Evolutionary conservation across 352 stramenopile genomes (phyloP).

Genomic region (Pythium aquatile): DNA sequence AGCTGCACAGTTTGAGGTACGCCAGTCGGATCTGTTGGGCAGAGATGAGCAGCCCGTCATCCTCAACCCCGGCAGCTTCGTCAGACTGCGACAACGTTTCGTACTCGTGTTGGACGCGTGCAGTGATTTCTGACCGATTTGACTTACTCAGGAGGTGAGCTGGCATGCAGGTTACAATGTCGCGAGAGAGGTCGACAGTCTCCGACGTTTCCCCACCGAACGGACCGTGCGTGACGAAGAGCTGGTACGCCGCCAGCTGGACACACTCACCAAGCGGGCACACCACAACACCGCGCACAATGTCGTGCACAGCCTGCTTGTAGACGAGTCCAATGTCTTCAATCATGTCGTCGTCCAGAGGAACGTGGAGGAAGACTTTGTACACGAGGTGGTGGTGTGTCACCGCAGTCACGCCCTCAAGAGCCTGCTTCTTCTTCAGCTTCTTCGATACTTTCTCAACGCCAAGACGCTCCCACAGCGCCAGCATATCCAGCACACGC

Average conservation of each 20-base stretch:
- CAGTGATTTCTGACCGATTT: constrained; percentile 36
- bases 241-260: constrained; percentile 60
- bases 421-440: constrained; percentile 26
- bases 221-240: constrained; percentile 47
- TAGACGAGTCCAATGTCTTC: constrained; percentile 63
- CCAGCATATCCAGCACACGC: constrained; percentile 67
- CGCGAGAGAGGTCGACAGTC: constrained; percentile 19
- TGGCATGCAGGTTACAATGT: constrained; percentile 37
- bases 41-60: not conserved
- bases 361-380: constrained; percentile 76
- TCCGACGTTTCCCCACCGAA: constrained; percentile 14
- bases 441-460: constrained; percentile 41
- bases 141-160: constrained; percentile 40
- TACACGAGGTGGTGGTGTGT: constrained; percentile 44
- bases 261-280: constrained; percentile 56
- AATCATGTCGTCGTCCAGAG: constrained; percentile 57
- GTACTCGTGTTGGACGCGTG: constrained; percentile 39
- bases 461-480: constrained; percentile 69
- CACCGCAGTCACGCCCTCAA: not conserved
- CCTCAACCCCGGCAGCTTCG: not conserved
- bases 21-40: constrained; percentile 40
- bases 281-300: constrained; percentile 49
- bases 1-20: constrained; percentile 66
- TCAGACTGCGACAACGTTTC: constrained; percentile 23
- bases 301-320: constrained; percentile 71